A percentile compares a stretch with the other conserved stretches of the same genome.
Conservation (phyloP, 139 green algal species). For the Dunaliella primolecta region DNA sequence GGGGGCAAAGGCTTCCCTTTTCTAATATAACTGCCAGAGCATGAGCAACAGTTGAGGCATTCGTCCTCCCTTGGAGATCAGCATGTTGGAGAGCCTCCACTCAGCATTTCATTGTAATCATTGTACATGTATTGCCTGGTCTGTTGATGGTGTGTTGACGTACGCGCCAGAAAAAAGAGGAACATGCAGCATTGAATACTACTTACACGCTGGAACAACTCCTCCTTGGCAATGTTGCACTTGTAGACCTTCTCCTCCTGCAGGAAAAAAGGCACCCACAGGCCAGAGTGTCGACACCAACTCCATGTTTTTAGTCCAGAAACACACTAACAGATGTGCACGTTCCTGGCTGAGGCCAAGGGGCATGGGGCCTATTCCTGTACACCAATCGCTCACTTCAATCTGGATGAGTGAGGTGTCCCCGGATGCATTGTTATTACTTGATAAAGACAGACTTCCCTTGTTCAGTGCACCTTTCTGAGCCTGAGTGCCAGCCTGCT, state of each 20-base stretch:
- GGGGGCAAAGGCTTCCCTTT: no score
- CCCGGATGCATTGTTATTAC: not conserved
- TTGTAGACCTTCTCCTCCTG: slow-evolving; percentile 33
- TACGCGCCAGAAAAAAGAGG: not conserved
- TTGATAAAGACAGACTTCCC: not conserved
- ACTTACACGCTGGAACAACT: not conserved
- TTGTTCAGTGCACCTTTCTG: not conserved
- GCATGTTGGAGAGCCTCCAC: no score
- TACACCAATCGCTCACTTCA: no score
- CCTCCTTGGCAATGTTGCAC: slow-evolving; percentile 28
- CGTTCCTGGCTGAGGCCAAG: not conserved
- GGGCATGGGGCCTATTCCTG: no score
- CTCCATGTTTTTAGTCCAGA: no score
- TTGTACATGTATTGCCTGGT: not conserved
- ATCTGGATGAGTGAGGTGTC: not conserved
- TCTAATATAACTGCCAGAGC: not conserved
- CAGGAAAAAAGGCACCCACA: no score
- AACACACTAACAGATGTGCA: not conserved
- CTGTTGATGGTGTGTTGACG: not conserved
- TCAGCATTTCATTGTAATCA: no score
- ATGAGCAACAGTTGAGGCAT: not conserved
- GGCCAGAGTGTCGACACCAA: no score
- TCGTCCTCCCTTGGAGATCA: no score
- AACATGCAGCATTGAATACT: not conserved
- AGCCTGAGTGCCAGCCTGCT: not conserved